Conservation (phyloP, 2,329 filamentous ascomycete species). For the Chrysosporium keratinophilum region DNA sequence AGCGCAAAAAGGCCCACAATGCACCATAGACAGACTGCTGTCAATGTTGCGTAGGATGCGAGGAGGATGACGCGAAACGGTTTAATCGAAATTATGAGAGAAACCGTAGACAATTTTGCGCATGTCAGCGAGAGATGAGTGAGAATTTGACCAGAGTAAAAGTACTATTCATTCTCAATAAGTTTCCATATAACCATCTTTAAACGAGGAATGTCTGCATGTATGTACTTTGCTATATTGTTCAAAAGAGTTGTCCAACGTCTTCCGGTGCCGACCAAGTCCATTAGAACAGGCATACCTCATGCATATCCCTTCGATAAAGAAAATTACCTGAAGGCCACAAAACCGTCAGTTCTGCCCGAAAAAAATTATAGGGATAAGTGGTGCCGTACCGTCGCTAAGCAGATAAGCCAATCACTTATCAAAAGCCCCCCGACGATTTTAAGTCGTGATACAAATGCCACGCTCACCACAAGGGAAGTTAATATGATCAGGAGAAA, state of each 20-base stretch:
- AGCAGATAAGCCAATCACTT: conserved; percentile 17
- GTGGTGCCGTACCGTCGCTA: conserved; percentile 16
- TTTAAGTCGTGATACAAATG: conserved; percentile 17
- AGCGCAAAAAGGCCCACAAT: conserved; percentile 17
- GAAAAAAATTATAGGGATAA: not conserved
- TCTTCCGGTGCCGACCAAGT: conserved; percentile 16
- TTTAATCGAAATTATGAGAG: conserved; percentile 21
- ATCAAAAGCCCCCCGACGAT: conserved; percentile 15
- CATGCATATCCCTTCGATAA: conserved; percentile 17
- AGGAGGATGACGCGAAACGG: conserved; percentile 17
- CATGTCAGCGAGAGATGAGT: conserved; percentile 15
- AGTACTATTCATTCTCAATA: conserved; percentile 15
- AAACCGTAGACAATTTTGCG: conserved; percentile 20
- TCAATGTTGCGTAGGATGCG: conserved; percentile 17
- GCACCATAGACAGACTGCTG: conserved; percentile 15
- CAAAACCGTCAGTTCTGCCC: not conserved
- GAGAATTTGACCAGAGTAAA: conserved; percentile 21
- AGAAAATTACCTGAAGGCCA: conserved; percentile 3
- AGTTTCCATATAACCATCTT: not conserved
- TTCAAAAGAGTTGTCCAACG: conserved; percentile 16
- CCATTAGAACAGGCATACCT: conserved; percentile 17
- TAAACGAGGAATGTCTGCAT: not conserved
- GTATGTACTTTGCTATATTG: conserved; percentile 18
- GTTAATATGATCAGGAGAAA: conserved; percentile 17
- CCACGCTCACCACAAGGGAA: conserved; percentile 17